These are phyloP conservation scores for Trifolium pratense DNA, from an alignment of 306 rosid species.

Conservation along the genomic window DNA sequence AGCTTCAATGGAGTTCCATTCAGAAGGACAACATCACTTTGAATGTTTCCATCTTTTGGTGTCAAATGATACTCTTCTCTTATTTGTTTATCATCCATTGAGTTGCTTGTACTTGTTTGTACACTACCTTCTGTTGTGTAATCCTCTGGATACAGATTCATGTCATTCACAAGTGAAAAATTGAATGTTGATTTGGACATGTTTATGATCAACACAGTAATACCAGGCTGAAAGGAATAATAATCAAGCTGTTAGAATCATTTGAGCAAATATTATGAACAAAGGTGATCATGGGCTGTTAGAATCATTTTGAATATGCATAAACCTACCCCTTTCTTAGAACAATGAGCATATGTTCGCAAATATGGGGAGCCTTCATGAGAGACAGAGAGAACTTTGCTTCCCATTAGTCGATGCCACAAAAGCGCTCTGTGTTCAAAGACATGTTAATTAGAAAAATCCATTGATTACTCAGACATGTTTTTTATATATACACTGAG, in stretches of 20 bases:
- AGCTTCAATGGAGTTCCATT: constrained; percentile 58
- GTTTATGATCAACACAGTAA: constrained; percentile 64
- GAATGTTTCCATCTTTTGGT: constrained; percentile 59
- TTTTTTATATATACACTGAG: too few species aligned
- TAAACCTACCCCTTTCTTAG: constrained; percentile 12
- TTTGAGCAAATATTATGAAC: neutral
- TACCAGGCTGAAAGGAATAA: constrained; percentile 48
- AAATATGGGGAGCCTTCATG: constrained; percentile 52
- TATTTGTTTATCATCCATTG: neutral
- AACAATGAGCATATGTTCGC: constrained; percentile 57
- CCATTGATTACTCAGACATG: too few species aligned
- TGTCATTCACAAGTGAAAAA: constrained; percentile 43
- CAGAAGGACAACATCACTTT: constrained; percentile 54
- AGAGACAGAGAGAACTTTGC: constrained; percentile 41
- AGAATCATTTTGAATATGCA: neutral
- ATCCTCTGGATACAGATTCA: constrained; percentile 17
- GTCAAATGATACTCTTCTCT: constrained; percentile 75
- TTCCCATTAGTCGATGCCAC: constrained; percentile 67
- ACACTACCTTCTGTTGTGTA: neutral
- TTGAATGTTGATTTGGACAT: constrained; percentile 54
- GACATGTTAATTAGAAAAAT: neutral
- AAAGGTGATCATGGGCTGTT: too few species aligned
- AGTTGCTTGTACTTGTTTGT: neutral
- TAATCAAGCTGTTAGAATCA: neutral
- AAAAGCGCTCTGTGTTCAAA: constrained; percentile 48